Conservation (phyloP, 306 rosid species). For the Quercus cerris region DNA sequence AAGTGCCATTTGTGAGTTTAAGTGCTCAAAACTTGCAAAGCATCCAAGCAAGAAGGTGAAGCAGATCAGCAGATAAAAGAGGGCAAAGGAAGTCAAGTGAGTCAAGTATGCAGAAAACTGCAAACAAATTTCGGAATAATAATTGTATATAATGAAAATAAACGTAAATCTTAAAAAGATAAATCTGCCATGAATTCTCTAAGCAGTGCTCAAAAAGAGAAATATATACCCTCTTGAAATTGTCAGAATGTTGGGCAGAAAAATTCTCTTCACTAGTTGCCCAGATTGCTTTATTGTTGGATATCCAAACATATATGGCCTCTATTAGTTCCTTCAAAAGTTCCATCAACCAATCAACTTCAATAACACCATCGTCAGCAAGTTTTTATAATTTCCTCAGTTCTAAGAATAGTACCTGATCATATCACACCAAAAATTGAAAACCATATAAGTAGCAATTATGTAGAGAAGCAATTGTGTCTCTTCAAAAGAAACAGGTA, state of each 20-base stretch:
- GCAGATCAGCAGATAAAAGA: not conserved
- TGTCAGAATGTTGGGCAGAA: slow-evolving; percentile 27
- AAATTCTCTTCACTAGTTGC: slow-evolving; percentile 27
- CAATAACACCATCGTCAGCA: slow-evolving; percentile 44
- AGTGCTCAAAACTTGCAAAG: not conserved
- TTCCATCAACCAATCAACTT: slow-evolving; percentile 61
- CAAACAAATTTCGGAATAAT: not conserved
- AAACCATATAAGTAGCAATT: not conserved
- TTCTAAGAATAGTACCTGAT: slow-evolving; percentile 59
- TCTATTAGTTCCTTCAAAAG: slow-evolving; percentile 55
- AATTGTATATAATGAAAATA: not conserved
- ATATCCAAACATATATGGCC: slow-evolving; percentile 47
- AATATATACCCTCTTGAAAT: slow-evolving; percentile 46
- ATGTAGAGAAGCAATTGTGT: not conserved
- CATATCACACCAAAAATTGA: not conserved
- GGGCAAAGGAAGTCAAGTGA: not conserved
- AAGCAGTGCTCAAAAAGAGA: not conserved
- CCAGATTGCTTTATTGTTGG: slow-evolving; percentile 43
- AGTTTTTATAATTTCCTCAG: slow-evolving; percentile 60
- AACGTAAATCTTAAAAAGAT: not conserved
- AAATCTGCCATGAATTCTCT: not conserved
- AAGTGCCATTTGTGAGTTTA: not conserved
- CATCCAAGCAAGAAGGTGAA: not conserved
- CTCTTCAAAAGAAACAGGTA: not conserved
- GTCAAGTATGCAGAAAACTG: not conserved